These are phyloP conservation scores for Aureobasidium zeae DNA, from an alignment of 2,329 filamentous ascomycete species.

Conservation along the genomic window DNA sequence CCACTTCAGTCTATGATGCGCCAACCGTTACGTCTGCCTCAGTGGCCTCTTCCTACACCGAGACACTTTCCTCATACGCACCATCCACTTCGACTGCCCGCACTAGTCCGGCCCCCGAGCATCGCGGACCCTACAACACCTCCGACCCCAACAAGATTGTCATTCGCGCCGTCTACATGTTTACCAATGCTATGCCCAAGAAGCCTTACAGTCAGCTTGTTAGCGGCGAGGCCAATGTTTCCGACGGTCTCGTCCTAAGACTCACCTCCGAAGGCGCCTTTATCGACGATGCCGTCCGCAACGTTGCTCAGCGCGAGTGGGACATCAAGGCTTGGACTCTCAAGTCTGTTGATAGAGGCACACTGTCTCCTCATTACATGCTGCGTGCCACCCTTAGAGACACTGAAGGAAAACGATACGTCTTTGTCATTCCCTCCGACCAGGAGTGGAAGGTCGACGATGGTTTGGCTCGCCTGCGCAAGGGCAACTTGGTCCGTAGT, in stretches of 20 bases:
- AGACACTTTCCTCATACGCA: constrained; percentile 48
- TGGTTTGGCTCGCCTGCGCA: constrained; percentile 47
- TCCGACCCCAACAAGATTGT: constrained; percentile 94
- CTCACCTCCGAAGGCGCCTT: constrained; percentile 93
- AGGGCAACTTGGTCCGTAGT: constrained; percentile 47
- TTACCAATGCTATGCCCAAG: constrained; percentile 79
- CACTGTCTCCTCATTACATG: constrained; percentile 31
- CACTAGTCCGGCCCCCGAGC: constrained; percentile 73
- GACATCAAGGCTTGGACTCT: constrained; percentile 97
- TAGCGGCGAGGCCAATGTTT: constrained; percentile 73
- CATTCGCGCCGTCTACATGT: constrained; percentile 84
- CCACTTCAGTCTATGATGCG: constrained; percentile 39
- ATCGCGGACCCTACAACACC: constrained; percentile 70
- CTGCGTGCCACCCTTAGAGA: constrained; percentile 51
- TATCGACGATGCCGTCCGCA: constrained; percentile 89
- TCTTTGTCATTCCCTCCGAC: constrained; percentile 49
- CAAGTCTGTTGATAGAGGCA: constrained; percentile 61
- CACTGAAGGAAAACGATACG: constrained; percentile 51
- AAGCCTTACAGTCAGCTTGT: constrained; percentile 88
- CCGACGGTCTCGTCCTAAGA: constrained; percentile 81
- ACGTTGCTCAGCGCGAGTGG: constrained; percentile 93
- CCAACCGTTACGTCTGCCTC: constrained; percentile 50
- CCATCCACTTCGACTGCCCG: constrained; percentile 73
- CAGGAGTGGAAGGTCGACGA: constrained; percentile 56
- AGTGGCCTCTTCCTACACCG: constrained; percentile 20